phyloP scores from a whole-genome alignment of 2,329 filamentous ascomycete genomes.

The Verticillium longisporum region DNA sequence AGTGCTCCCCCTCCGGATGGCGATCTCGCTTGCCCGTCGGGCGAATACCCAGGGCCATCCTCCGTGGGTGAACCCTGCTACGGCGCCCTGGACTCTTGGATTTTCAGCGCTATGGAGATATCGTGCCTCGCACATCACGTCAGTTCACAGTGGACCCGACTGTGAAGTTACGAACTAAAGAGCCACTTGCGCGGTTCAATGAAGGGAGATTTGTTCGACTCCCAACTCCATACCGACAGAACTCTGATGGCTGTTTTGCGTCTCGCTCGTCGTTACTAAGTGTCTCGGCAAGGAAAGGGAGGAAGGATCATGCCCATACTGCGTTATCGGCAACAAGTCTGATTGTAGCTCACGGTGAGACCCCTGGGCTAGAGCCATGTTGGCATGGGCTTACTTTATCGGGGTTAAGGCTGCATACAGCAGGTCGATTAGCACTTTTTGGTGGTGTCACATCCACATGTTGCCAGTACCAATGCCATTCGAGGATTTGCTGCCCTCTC shows the following conservation, averaged over 20 bases:
- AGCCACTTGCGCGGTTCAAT: not conserved
- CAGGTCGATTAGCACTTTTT: not conserved
- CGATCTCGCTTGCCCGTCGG: not conserved
- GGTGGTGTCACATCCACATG: not conserved
- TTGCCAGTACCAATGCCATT: not conserved
- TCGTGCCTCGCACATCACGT: not conserved
- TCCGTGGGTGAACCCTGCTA: not conserved
- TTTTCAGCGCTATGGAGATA: not conserved
- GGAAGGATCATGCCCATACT: not conserved
- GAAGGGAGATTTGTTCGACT: not conserved
- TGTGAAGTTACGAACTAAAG: not conserved
- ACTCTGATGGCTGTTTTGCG: not conserved
- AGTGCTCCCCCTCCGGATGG: not conserved
- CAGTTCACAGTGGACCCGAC: not conserved
- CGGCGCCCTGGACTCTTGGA: not conserved
- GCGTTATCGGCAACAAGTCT: not conserved
- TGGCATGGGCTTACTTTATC: not conserved
- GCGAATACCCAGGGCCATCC: not conserved
- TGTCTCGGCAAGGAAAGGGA: not conserved
- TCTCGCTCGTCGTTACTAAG: not conserved
- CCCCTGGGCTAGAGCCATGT: not conserved
- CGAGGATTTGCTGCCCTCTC: not conserved
- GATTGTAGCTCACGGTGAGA: not conserved
- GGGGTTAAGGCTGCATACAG: not conserved
- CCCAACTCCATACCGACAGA: not conserved